Evolutionary conservation across 2,329 filamentous ascomycete species (phyloP).

Genomic region (Nigrospora osmanthi): DNA sequence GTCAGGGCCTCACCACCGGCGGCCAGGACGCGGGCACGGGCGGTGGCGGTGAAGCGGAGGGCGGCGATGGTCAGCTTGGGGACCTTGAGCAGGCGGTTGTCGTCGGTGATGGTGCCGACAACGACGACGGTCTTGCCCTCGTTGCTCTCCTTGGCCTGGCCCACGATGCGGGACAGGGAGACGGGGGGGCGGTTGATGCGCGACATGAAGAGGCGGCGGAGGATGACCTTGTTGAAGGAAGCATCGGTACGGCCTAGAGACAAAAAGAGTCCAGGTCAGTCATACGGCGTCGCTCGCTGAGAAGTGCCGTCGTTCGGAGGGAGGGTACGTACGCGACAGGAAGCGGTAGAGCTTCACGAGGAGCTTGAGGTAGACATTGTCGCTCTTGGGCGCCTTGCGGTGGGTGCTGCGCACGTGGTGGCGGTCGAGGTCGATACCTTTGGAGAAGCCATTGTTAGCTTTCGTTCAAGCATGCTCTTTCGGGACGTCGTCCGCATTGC

Average conservation of each 20-base stretch:
- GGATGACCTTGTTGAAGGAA: slow-evolving; percentile 97
- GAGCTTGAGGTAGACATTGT: slow-evolving; percentile 96
- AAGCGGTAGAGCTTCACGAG: slow-evolving; percentile 98
- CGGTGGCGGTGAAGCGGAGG: slow-evolving; percentile 92
- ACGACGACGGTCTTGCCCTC: slow-evolving; percentile 86
- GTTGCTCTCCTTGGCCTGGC: slow-evolving; percentile 57
- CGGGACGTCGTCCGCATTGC: slow-evolving; percentile 12
- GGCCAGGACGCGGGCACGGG: slow-evolving; percentile 85
- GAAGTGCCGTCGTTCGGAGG: neutral
- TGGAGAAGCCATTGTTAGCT: slow-evolving; percentile 51
- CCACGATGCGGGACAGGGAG: slow-evolving; percentile 82
- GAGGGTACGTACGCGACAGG: slow-evolving; percentile 68
- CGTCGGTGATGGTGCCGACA: slow-evolving; percentile 92
- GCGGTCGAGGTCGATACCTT: slow-evolving; percentile 66
- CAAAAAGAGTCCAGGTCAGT: neutral
- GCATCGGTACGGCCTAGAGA: slow-evolving; percentile 81
- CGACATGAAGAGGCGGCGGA: slow-evolving; percentile 96
- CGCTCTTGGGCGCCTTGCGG: slow-evolving; percentile 93
- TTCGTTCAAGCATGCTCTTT: slow-evolving; percentile 58
- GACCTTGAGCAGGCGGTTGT: slow-evolving; percentile 85
- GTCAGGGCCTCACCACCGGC: slow-evolving; percentile 94
- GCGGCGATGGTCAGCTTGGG: slow-evolving; percentile 93
- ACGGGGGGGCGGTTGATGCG: slow-evolving; percentile 96
- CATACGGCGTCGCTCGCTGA: neutral
- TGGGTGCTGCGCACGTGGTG: slow-evolving; percentile 67